These are phyloP conservation scores for Phialemoniopsis sp. DNA, from an alignment of 2,329 filamentous ascomycete genomes.

Conservation along the genomic window DNA sequence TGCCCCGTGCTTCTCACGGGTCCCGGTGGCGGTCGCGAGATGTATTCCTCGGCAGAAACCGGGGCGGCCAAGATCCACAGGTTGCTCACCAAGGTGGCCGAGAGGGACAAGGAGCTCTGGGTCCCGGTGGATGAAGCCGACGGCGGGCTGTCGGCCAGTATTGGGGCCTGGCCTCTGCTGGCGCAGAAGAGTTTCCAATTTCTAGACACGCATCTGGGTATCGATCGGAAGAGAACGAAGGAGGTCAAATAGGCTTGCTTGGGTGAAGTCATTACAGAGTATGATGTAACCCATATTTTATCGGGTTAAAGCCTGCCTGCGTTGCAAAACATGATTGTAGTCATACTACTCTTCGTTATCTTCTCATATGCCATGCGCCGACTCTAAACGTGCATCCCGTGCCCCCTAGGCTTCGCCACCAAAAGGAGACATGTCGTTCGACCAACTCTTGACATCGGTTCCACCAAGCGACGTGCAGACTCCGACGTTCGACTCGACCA, in stretches of 20 bases:
- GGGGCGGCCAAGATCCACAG: slow-evolving; percentile 2
- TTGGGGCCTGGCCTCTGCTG: slow-evolving; percentile 2
- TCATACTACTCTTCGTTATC: no score
- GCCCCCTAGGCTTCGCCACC: no score
- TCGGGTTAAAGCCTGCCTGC: no score
- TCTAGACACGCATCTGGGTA: slow-evolving; percentile 4
- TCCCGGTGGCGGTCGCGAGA: not conserved
- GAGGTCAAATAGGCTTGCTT: not conserved
- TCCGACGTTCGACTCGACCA: no score
- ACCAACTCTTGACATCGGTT: no score
- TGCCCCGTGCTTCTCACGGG: slow-evolving; percentile 6
- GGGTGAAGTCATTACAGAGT: no score
- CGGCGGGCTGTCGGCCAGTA: slow-evolving; percentile 3
- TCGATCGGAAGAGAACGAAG: slow-evolving; percentile 1
- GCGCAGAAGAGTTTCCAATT: slow-evolving; percentile 5
- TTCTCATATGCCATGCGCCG: no score
- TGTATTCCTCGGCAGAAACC: slow-evolving; percentile 1
- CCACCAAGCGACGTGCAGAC: no score
- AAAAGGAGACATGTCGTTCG: no score
- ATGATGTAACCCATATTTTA: no score
- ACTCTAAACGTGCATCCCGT: no score
- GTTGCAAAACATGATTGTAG: no score
- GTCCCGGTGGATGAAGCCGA: slow-evolving; percentile 2
- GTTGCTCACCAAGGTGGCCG: slow-evolving; percentile 1
- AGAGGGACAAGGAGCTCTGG: slow-evolving; percentile 4